A percentile compares a stretch with the other conserved stretches of the same genome.
These are phyloP conservation scores for Ascochyta koolunga DNA, from an alignment of 2,329 filamentous ascomycete species.

Conservation along the genomic window DNA sequence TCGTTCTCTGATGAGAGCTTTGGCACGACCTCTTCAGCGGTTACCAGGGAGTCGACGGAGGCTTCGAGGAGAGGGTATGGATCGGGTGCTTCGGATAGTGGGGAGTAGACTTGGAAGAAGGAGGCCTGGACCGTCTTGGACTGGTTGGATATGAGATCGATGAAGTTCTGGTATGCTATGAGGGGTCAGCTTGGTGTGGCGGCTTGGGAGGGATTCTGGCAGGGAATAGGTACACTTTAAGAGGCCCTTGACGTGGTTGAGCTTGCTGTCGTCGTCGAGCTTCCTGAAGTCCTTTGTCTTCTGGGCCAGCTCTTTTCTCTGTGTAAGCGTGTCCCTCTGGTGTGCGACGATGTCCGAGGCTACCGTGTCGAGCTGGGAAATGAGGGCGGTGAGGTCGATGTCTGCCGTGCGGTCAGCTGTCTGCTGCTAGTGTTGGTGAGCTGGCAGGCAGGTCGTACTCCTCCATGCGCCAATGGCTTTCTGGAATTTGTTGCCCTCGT, in stretches of 20 bases:
- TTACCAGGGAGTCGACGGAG: slow-evolving; percentile 89
- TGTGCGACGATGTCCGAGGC: slow-evolving; percentile 95
- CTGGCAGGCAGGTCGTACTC: slow-evolving; percentile 65
- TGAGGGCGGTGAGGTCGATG: slow-evolving; percentile 83
- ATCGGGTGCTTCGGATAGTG: slow-evolving; percentile 92
- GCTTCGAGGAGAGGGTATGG: slow-evolving; percentile 96
- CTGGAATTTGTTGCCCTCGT: slow-evolving; percentile 86
- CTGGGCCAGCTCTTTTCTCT: slow-evolving; percentile 96
- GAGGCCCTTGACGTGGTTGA: slow-evolving; percentile 85
- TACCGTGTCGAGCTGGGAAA: slow-evolving; percentile 85
- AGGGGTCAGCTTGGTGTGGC: slow-evolving; percentile 24
- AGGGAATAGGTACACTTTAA: slow-evolving; percentile 70
- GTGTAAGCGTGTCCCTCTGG: slow-evolving; percentile 92
- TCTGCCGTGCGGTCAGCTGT: slow-evolving; percentile 58
- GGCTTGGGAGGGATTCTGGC: background rate
- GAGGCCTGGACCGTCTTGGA: slow-evolving; percentile 92
- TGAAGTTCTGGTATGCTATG: slow-evolving; percentile 93
- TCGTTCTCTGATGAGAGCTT: slow-evolving; percentile 88
- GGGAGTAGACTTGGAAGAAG: slow-evolving; percentile 91
- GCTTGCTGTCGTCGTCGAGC: slow-evolving; percentile 84
- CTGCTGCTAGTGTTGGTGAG: background rate
- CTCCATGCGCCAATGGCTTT: slow-evolving; percentile 95
- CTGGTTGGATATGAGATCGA: slow-evolving; percentile 94
- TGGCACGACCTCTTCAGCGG: slow-evolving; percentile 90
- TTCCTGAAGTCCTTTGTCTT: slow-evolving; percentile 99